Percentiles rank a stretch among this genome's conserved stretches.
Conservation (phyloP, 306 rosid genomes). For the Trifolium pratense region DNA sequence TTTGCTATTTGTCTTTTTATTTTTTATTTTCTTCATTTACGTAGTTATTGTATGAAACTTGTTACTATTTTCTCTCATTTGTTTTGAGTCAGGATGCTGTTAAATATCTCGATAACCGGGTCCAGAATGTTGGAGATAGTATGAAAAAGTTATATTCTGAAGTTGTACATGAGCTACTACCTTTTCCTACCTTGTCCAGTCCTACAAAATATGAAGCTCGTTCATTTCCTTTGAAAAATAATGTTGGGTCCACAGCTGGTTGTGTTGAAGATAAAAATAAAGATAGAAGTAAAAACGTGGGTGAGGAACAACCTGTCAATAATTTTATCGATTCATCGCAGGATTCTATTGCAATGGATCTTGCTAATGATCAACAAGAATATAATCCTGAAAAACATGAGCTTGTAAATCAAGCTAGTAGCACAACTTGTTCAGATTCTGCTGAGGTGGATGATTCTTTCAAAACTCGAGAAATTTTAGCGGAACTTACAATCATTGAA, state of each 20-base stretch:
- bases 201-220: slow-evolving; percentile 49
- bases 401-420: slow-evolving; percentile 32
- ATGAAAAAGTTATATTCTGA: slow-evolving; percentile 72
- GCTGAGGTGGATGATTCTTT: slow-evolving; percentile 40
- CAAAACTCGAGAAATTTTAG: slow-evolving; percentile 34
- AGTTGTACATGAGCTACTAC: slow-evolving; percentile 65
- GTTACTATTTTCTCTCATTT: slow-evolving; percentile 28
- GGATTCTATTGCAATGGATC: slow-evolving; percentile 43
- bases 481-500: slow-evolving; percentile 21
- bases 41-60: not conserved
- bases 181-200: slow-evolving; percentile 43
- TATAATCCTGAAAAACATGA: slow-evolving; percentile 33
- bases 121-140: slow-evolving; percentile 70
- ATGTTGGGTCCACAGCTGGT: slow-evolving; percentile 26
- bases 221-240: slow-evolving; percentile 39
- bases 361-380: slow-evolving; percentile 40
- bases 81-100: slow-evolving; percentile 64
- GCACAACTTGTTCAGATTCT: slow-evolving; percentile 34
- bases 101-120: slow-evolving; percentile 72
- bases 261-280: slow-evolving; percentile 23
- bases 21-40: not conserved
- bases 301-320: slow-evolving; percentile 46
- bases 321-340: slow-evolving; percentile 35
- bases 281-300: slow-evolving; percentile 24
- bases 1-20: slow-evolving; percentile 32